These are phyloP conservation scores for Suhomyces maxii DNA, from an alignment of 1,139 yeast species.

Conservation along the genomic window DNA sequence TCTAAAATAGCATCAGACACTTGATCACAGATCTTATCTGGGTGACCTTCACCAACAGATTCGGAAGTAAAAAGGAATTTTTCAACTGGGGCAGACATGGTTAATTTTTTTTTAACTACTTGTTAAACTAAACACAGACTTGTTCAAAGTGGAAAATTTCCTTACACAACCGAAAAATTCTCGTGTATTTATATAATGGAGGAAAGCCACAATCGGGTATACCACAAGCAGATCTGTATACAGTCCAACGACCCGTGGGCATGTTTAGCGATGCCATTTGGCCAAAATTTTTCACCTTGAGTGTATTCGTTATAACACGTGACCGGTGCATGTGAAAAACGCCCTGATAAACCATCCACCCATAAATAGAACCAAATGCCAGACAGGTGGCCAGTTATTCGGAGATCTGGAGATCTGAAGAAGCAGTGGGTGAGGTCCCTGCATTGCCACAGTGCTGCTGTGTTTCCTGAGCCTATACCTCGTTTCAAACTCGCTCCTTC, in stretches of 20 bases:
- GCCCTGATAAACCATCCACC: neutral
- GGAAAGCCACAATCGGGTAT: conserved; percentile 8
- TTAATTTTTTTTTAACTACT: neutral
- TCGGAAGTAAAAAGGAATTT: conserved; percentile 87
- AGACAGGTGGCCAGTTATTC: too few species aligned
- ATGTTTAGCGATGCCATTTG: neutral
- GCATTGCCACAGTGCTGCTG: too few species aligned
- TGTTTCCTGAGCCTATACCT: too few species aligned
- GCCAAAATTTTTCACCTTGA: conserved; percentile 3
- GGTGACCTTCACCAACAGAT: conserved; percentile 99
- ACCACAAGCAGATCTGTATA: conserved; percentile 2
- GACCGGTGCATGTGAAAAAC: conserved; percentile 8
- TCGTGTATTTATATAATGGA: conserved; percentile 9
- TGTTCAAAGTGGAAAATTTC: neutral
- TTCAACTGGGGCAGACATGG: conserved; percentile 24
- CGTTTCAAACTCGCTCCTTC: too few species aligned
- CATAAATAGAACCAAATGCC: too few species aligned
- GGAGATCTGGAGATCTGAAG: too few species aligned
- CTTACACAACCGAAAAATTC: neutral
- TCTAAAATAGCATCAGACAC: conserved; percentile 97
- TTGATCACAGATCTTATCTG: conserved; percentile 99
- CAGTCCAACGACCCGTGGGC: conserved; percentile 9
- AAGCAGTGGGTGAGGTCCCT: too few species aligned
- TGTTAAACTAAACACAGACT: neutral
- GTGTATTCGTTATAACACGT: conserved; percentile 10